Evolutionary conservation across 2,329 filamentous ascomycete genomes (phyloP).

Genomic region (Scedosporium boydii): DNA sequence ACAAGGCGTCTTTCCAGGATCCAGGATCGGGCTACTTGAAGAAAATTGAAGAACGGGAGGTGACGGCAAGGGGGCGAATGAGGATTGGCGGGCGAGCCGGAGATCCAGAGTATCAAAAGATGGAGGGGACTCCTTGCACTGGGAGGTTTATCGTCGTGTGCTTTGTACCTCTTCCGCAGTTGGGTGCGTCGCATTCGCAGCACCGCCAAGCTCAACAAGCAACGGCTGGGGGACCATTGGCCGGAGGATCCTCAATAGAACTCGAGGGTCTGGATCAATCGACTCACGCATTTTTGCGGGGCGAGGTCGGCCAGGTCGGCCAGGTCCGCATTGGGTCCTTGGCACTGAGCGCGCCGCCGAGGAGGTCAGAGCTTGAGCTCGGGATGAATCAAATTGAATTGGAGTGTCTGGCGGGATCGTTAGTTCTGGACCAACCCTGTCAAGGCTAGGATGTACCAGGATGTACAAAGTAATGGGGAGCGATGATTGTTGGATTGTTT

Average conservation of each 20-base stretch:
- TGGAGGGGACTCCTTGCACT: not conserved
- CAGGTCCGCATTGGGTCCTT: no score
- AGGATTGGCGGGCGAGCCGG: not conserved
- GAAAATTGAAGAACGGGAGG: not conserved
- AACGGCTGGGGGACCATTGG: not conserved
- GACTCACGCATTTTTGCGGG: no score
- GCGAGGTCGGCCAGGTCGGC: no score
- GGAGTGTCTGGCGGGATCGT: no score
- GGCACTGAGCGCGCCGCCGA: no score
- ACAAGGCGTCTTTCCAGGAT: not conserved
- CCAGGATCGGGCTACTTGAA: not conserved
- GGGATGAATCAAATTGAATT: no score
- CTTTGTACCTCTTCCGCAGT: not conserved
- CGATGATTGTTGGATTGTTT: no score
- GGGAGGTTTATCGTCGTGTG: not conserved
- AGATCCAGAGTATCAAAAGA: not conserved
- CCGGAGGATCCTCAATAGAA: not conserved
- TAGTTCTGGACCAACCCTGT: no score
- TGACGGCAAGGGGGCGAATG: not conserved
- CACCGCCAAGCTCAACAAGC: not conserved
- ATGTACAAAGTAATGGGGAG: no score
- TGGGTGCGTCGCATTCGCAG: not conserved
- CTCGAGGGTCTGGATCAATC: no score
- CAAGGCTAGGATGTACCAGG: no score
- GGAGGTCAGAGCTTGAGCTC: no score